Conservation (phyloP, 2,329 filamentous ascomycete species). For the Dactylella cylindrospora region DNA sequence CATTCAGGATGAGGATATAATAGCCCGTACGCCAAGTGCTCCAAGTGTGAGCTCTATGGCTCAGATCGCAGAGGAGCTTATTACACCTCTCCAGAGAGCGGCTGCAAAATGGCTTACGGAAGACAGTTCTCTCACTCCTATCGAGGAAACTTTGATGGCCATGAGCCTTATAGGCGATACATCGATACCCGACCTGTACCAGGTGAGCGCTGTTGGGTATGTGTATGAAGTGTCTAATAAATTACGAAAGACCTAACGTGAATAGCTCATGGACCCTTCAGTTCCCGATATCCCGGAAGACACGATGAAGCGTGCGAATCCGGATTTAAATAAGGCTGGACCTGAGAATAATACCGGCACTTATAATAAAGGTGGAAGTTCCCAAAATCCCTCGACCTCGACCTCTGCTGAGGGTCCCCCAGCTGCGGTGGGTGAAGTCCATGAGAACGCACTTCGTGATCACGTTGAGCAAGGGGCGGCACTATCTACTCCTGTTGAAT, state of each 20-base stretch:
- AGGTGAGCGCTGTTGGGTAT: too few relatives aligned
- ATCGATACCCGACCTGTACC: conserved; percentile 34
- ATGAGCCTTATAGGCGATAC: conserved; percentile 39
- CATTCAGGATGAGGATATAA: conserved; percentile 7
- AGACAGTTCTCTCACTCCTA: conserved; percentile 31
- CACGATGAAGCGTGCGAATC: conserved; percentile 27
- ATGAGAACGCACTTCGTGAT: conserved; percentile 21
- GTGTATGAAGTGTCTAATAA: too few relatives aligned
- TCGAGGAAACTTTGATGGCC: conserved; percentile 41
- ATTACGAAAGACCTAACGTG: too few relatives aligned
- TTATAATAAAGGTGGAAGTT: too few relatives aligned
- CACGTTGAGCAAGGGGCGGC: conserved; percentile 23
- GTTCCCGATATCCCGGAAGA: conserved; percentile 32
- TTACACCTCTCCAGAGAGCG: conserved; percentile 13
- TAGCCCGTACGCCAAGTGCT: conserved; percentile 30
- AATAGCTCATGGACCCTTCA: conserved; percentile 28
- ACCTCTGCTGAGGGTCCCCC: too few relatives aligned
- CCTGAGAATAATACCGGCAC: too few relatives aligned
- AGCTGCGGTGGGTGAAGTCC: not conserved
- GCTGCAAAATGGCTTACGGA: conserved; percentile 30
- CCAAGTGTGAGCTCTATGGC: conserved; percentile 15
- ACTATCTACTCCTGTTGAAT: conserved; percentile 5
- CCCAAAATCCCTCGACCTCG: too few relatives aligned
- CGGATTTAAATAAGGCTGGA: too few relatives aligned
- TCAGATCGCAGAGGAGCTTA: too few relatives aligned